Percentiles rank a stretch among this genome's conserved stretches.
Evolutionary conservation across 2,329 filamentous ascomycete genomes (phyloP).

Genomic region (Lizonia empirigonia): DNA sequence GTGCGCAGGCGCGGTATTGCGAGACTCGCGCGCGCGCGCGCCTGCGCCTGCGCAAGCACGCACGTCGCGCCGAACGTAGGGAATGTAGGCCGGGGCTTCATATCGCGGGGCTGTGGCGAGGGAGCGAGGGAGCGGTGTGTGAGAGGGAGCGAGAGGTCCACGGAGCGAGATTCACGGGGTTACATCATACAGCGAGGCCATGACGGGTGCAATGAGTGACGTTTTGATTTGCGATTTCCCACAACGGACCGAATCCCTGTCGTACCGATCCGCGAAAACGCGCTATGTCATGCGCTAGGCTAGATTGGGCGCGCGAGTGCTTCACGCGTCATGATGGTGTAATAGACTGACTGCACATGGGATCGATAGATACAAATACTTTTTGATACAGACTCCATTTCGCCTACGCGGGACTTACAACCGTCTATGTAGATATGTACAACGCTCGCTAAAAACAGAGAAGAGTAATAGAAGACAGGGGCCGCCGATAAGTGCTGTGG

Average conservation of each 20-base stretch:
- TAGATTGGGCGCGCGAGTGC: background rate
- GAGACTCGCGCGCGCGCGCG: too few relatives aligned
- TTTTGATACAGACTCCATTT: background rate
- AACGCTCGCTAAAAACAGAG: slow-evolving; percentile 2
- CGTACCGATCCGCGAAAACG: background rate
- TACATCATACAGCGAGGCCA: too few relatives aligned
- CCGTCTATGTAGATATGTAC: slow-evolving; percentile 1
- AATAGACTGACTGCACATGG: background rate
- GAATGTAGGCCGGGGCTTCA: slow-evolving; percentile 32
- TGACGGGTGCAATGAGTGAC: slow-evolving; percentile 18
- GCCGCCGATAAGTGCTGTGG: too few relatives aligned
- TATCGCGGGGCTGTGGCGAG: slow-evolving; percentile 7
- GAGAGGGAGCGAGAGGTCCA: too few relatives aligned
- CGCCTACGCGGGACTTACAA: slow-evolving; percentile 17
- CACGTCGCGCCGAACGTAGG: slow-evolving; percentile 7
- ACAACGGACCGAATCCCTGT: slow-evolving; percentile 21
- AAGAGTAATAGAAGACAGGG: background rate
- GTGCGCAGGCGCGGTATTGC: background rate
- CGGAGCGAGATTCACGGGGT: too few relatives aligned
- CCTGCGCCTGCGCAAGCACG: slow-evolving; percentile 1
- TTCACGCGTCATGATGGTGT: background rate
- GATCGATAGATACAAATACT: background rate
- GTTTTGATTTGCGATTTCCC: slow-evolving; percentile 24
- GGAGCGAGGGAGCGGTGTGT: too few relatives aligned
- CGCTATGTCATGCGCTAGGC: slow-evolving; percentile 25